A percentile compares a stretch with the other conserved stretches of the same genome.
phyloP scores from a whole-genome alignment of 306 rosid species.

The Hippophae gyantsensis region DNA sequence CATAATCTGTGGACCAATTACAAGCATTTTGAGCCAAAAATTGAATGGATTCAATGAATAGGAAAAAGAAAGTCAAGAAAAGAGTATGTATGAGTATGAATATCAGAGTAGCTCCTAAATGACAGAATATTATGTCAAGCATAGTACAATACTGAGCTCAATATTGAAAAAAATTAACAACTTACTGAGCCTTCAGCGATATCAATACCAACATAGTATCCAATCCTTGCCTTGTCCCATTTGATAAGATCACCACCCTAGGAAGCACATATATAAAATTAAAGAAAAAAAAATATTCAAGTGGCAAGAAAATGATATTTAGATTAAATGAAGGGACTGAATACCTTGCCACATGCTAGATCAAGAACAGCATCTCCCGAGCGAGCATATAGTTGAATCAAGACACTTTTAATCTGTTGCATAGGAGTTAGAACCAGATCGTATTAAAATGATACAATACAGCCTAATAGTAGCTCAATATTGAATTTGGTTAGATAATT shows the following conservation, averaged over 20 bases:
- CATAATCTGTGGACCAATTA: too few relatives aligned
- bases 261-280: conserved; percentile 7
- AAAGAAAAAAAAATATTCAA: conserved; percentile 1
- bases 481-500: background rate
- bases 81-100: background rate
- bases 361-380: conserved; percentile 89
- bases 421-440: conserved; percentile 4
- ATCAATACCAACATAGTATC: conserved; percentile 94
- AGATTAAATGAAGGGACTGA: conserved; percentile 4
- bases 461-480: background rate
- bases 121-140: too few relatives aligned
- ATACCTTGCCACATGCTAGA: conserved; percentile 98
- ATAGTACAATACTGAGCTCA: conserved; percentile 10
- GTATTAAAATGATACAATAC: conserved; percentile 4
- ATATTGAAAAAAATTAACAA: conserved; percentile 8
- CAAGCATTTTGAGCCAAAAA: background rate
- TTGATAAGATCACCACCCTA: conserved; percentile 99
- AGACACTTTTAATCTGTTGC: conserved; percentile 88
- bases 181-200: conserved; percentile 95
- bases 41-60: background rate
- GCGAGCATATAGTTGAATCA: conserved; percentile 84
- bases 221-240: conserved; percentile 98
- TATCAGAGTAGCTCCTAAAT: too few relatives aligned
- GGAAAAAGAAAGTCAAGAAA: background rate
- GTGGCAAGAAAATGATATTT: conserved; percentile 2